Evolutionary conservation across 2,329 filamentous ascomycete species (phyloP).

Genomic region (Colletotrichum lentis): DNA sequence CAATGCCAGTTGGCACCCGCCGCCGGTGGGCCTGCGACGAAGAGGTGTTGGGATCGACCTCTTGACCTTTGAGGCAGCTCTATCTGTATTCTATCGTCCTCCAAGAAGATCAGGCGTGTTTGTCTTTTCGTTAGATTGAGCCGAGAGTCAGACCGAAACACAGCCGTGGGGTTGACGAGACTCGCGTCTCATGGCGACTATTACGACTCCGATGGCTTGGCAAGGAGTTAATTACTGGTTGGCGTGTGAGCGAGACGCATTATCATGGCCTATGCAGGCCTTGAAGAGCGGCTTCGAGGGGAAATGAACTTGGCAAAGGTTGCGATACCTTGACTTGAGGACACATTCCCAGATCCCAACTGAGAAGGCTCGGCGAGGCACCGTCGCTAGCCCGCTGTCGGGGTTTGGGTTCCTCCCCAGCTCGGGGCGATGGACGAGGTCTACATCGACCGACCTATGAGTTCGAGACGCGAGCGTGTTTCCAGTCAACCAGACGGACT

Average conservation of each 20-base stretch:
- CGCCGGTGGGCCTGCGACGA: background rate
- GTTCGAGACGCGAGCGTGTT: background rate
- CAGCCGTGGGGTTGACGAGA: background rate
- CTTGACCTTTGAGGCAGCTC: slow-evolving; percentile 6
- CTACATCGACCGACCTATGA: slow-evolving; percentile 5
- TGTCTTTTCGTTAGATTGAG: background rate
- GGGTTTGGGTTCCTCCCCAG: background rate
- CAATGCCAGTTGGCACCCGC: background rate
- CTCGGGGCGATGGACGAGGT: background rate
- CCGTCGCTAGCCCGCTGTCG: background rate
- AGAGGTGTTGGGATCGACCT: background rate
- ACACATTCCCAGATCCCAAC: background rate
- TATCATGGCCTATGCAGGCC: slow-evolving; percentile 16
- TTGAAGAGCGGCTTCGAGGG: background rate
- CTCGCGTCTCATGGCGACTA: slow-evolving; percentile 11
- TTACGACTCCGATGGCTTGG: slow-evolving; percentile 9
- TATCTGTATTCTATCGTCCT: too few species aligned
- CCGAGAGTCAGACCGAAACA: background rate
- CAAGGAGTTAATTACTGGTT: background rate
- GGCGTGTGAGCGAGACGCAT: too few species aligned
- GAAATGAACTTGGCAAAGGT: background rate
- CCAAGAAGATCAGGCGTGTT: too few species aligned
- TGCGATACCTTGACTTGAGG: background rate
- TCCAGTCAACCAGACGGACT: slow-evolving; percentile 11
- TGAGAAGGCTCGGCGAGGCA: background rate